Evolutionary conservation across 805 yeast genomes (phyloP), one percentile per base, ranked within the genome.

Genomic region (Tetrapisispora namnaoensis): DNA sequence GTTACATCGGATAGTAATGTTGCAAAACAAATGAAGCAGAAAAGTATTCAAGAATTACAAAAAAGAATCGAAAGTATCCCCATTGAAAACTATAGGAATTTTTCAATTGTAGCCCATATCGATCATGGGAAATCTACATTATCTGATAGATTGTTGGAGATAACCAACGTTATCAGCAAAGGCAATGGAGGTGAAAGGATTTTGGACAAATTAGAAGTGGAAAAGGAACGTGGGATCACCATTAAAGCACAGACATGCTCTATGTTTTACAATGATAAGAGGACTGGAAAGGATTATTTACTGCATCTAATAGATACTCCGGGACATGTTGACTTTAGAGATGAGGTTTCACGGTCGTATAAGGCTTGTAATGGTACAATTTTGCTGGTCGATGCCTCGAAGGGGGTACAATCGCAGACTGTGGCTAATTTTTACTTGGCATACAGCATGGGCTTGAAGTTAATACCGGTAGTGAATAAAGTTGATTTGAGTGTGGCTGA

Each of bases 351-450:
- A 4, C 70, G 98, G 56, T 86, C 96, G 8, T 90, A 90, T 67
- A 97, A 97, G 2, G 86, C 96, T 0, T 93, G 97, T 70, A 95
- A 90, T 36, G 98, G 98, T 14, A 97, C 97, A 0, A 68, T 91
- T 38, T 66, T 91, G 38, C 67, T 91, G 21, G 95, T 91, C 1
- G 99, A 93, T 70, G 98, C 98, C 1, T 76, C 91, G 2, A 97
- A 93, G 61, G 98, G 98, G 46, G 89, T 91, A 3, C 97, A 89
- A 65, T 98, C 98, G 0, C 99, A 91, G 65, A 93, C 99, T 0
- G 97, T 91, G n/a, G 97, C 99, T 22, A 91, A 93, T 65, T 91
- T 86, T 67, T 87, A 83, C 60, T 72, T 91, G 49, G 99, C 98
- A 0, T 84, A 85, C 61, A 83, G 91, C 49, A 76, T 88, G 80